Conservation (phyloP, 495 filamentous ascomycete species). For the Filosporella fistucella region DNA sequence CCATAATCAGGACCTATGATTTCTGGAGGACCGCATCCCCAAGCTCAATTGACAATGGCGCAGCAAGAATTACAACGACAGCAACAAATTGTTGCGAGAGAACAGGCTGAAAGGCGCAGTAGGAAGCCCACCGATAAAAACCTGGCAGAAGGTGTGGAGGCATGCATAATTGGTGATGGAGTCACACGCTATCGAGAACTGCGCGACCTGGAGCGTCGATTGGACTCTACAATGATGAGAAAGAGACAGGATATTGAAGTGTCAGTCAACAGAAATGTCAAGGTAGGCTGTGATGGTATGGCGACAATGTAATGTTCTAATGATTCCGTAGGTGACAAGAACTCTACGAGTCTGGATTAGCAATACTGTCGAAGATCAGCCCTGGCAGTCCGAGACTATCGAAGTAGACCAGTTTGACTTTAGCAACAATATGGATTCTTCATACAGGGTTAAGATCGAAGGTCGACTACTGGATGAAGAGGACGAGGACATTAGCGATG, state of each 20-base stretch:
- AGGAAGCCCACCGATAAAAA: slow-evolving; percentile 91
- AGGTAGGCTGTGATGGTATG: slow-evolving; percentile 49
- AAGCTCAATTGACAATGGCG: slow-evolving; percentile 41
- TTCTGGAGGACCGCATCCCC: slow-evolving; percentile 42
- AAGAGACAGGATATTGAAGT: slow-evolving; percentile 91
- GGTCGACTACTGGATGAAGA: slow-evolving; percentile 81
- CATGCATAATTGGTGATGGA: slow-evolving; percentile 72
- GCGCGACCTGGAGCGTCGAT: slow-evolving; percentile 78
- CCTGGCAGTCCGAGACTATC: slow-evolving; percentile 73
- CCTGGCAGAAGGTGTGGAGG: slow-evolving; percentile 84
- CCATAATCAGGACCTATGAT: slow-evolving; percentile 49
- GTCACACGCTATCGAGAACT: slow-evolving; percentile 77
- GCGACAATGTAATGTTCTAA: too few species aligned
- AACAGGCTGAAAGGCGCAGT: slow-evolving; percentile 69
- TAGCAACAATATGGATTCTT: slow-evolving; percentile 58
- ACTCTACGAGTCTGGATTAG: slow-evolving; percentile 92
- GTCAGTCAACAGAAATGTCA: slow-evolving; percentile 70
- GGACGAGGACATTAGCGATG: slow-evolving; percentile 52
- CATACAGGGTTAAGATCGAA: slow-evolving; percentile 89
- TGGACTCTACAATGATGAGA: slow-evolving; percentile 92
- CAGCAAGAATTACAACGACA: slow-evolving; percentile 54
- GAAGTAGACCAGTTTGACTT: slow-evolving; percentile 73
- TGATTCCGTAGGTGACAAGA: slow-evolving; percentile 62
- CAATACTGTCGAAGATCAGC: slow-evolving; percentile 91
- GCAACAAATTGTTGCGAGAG: slow-evolving; percentile 47